Base-by-base conservation (phyloP, 2,329 filamentous ascomycete species). In the Albophoma yamanashiensis region DNA sequence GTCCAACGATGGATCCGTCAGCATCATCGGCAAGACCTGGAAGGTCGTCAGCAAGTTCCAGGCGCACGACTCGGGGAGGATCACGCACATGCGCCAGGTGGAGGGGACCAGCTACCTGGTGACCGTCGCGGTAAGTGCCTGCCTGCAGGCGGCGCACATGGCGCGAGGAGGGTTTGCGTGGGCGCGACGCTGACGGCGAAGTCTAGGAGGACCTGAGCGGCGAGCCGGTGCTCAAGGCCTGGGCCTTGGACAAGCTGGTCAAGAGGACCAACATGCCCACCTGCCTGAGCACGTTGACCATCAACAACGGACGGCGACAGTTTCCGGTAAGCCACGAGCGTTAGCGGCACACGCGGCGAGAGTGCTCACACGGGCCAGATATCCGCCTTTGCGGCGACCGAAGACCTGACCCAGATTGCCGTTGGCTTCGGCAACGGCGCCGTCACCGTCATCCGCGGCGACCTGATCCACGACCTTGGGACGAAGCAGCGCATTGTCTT, bases 371-470 rank as follows among this genome's bases (percentile, higher is more conserved):
- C 1, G 1, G 12, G 9, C 17, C 55, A 88, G 84, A 89, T 97
- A 63, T 95, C 92, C 11, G 92, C 93, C 1, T 94, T 99, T 67
- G 84, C 92, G 15, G 89, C 91, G 0, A 85, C 94, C 36, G 89
- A 92, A 56, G 92, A 97, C 73, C 79, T 99, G 31, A 90, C 90
- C 5, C 94, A 99, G 76, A 84, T 97, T 36, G 94, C 93, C 4
- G 89, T 97, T 8, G 95, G 94, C 6, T 99, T 99, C 71, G 94
- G 89, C 15, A 97, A 99, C 74, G 94, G 94, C 9, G 87, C 92
- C 0, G 93, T 99, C 15, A 96, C 92, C 0, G 87, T 99, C 36
- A 90, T 99, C 60, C 85, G 94, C 61, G 94, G 95, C 62, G 94
- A 99, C 71, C 79, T 99, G 56, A 90, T 99, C 67, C 92, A 99